phyloP scores from a whole-genome alignment of 345 rosid species.

The Boechera retrofracta region DNA sequence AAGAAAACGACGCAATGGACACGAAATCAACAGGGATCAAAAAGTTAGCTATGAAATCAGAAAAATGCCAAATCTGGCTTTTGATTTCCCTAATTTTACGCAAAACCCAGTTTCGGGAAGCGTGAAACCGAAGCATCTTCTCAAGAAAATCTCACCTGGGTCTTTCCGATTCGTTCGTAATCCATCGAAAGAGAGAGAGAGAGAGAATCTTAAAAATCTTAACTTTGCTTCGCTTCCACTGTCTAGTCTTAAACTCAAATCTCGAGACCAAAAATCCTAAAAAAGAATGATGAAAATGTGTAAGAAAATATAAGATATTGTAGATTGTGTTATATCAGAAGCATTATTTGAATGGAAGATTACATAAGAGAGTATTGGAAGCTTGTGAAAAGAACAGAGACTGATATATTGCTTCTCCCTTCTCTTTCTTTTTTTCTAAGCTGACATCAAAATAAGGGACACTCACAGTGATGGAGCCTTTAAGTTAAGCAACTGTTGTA shows the following conservation, averaged over 20 bases:
- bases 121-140: slow-evolving; percentile 39
- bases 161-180: slow-evolving; percentile 83
- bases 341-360: slow-evolving; percentile 43
- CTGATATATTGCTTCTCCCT: slow-evolving; percentile 29
- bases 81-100: slow-evolving; percentile 23
- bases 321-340: not conserved
- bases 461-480: slow-evolving; percentile 35
- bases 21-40: slow-evolving; percentile 16
- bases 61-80: slow-evolving; percentile 36
- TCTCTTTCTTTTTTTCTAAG: not conserved
- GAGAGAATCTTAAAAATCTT: not conserved
- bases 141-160: slow-evolving; percentile 50
- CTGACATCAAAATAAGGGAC: slow-evolving; percentile 43
- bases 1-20: too few species aligned
- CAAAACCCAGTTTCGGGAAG: slow-evolving; percentile 36
- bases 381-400: slow-evolving; percentile 44
- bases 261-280: slow-evolving; percentile 33
- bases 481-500: slow-evolving; percentile 8
- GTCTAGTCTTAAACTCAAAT: slow-evolving; percentile 39
- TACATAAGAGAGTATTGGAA: slow-evolving; percentile 41
- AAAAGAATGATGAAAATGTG: slow-evolving; percentile 26
- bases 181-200: slow-evolving; percentile 53
- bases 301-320: not conserved
- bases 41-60: not conserved
- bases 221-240: not conserved